Evolutionary conservation across 192 early-diverging fungal genomes (phyloP).

Genomic region (Phycomyces blakesleeanus): DNA sequence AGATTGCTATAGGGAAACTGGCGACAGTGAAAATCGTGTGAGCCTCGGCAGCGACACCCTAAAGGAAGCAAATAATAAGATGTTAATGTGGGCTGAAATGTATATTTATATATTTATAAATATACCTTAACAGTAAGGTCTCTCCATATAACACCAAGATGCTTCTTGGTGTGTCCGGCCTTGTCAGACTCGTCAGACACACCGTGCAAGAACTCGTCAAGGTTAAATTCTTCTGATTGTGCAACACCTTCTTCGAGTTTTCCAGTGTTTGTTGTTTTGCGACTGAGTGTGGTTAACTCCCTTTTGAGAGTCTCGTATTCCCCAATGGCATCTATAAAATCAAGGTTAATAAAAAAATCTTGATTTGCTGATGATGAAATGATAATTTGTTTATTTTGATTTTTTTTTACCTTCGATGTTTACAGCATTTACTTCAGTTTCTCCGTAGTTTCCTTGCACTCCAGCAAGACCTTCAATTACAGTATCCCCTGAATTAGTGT

Average conservation of each 20-base stretch:
- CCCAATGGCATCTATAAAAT: constrained; percentile 19
- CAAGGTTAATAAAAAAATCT: constrained; percentile 2
- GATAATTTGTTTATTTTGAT: no score
- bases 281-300: constrained; percentile 30
- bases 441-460: no score
- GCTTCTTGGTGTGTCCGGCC: constrained; percentile 19
- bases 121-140: constrained; percentile 30
- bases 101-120: background rate
- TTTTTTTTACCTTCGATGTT: background rate
- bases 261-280: constrained; percentile 12
- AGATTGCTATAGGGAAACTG: constrained; percentile 12
- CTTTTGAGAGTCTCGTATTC: constrained; percentile 29
- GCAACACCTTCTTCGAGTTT: constrained; percentile 26
- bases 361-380: no score
- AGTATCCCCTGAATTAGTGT: no score
- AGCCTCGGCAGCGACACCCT: constrained; percentile 31
- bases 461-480: no score
- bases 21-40: constrained; percentile 28
- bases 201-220: constrained; percentile 23
- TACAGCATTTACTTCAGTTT: no score
- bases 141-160: constrained; percentile 33
- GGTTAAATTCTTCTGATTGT: constrained; percentile 21
- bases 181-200: background rate
- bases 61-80: background rate
- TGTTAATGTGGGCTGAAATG: background rate